Base-by-base conservation (phyloP, 2,329 filamentous ascomycete species). In the Elsinoe ampelina region DNA sequence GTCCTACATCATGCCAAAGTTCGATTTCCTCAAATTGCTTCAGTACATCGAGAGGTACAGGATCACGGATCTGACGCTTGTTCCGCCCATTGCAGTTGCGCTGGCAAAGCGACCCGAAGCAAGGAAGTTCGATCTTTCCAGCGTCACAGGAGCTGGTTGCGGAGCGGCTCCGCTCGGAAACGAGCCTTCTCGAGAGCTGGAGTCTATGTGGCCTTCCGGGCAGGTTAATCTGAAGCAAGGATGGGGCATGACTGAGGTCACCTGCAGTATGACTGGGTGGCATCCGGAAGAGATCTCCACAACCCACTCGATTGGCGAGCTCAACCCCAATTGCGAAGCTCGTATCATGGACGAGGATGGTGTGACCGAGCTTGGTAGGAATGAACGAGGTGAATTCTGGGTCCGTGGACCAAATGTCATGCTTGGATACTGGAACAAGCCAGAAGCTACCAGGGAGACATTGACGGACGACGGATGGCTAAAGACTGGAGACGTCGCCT, bases 181-280 rank as follows among this genome's bases (percentile, higher is more conserved):
- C 26, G 73, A 76, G 58, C 66, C 71, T 0, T 68, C 66, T 36
- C 63, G 60, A 6, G 81, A 85, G 61, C 78, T 82, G 8, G 77
- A 85, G 66, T 76, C 72, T 58, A 65, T 83, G 57, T 83, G 82
- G 75, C 70, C 72, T 1, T 65, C 61, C 1, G 72, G 75, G 12
- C 65, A 69, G 19, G 69, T 82, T 20, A 78, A 78, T 62, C 66
- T 84, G 26, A 79, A 77, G 66, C 88, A 67, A 45, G 89, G 87
- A 3, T 95, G 87, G 86, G 89, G 89, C 4, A 92, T 95, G 89
- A 93, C 89, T 1, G 89, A 93, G 63, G 71, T 75, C 2, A 93
- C 88, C 0, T 92, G 88, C 68, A 82, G 85, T 0, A 75, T 80
- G 15, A 77, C 87, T 11, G 77, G 77, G 5, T 90, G 83, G 78